Base-by-base conservation (phyloP, 345 rosid species). In the Linum usitatissimum region DNA sequence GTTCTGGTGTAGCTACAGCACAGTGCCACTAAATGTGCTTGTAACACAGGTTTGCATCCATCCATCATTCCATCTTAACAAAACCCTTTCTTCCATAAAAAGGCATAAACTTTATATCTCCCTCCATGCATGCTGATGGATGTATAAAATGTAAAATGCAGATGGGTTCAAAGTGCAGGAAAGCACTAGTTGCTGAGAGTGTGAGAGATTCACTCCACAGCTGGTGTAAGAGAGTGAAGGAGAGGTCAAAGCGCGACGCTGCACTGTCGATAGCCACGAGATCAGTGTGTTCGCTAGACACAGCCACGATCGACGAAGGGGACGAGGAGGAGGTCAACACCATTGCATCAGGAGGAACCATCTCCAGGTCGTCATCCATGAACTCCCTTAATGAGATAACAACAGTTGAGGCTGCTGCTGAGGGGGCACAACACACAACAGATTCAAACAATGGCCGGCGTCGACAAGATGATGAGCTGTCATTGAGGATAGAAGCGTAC, bases 1-100 rank as follows among this genome's bases (percentile, higher is more conserved):
- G 80, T 80, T 92, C 74, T 92, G 95, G 98, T 88, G 98, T 66
- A 88, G 98, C 80, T 80, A 86, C 66, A 88, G 86, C 73, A 92
- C 95, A 4, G 95, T 86, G 60, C 96, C 95, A 58, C 77, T 89
- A 55, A 89, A 92, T 63, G 86, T 89, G 36, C 85, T 92, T 13
- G 82, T 92, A 30, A 84, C 96, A 53, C 91, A 89, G 96, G 96
- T 88, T 62, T n/a, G 78, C 36, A 51, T 59, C 20, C 51, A 45
- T 45, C 15, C 17, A 23, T 23, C 28, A 0, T 2, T 45, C 15
- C 17, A 23, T 23, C 28, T 23, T 2, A 45, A 45, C 51, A 0
- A 45, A 45, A 15, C 8, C 38, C 38, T 34, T 34, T 34, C 3
- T 4, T 34, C 8, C 51, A 45, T 10, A 45, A 45, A 45, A 45